phyloP scores from a whole-genome alignment of 768 basidiomycete genomes.

The Russula abietina region DNA sequence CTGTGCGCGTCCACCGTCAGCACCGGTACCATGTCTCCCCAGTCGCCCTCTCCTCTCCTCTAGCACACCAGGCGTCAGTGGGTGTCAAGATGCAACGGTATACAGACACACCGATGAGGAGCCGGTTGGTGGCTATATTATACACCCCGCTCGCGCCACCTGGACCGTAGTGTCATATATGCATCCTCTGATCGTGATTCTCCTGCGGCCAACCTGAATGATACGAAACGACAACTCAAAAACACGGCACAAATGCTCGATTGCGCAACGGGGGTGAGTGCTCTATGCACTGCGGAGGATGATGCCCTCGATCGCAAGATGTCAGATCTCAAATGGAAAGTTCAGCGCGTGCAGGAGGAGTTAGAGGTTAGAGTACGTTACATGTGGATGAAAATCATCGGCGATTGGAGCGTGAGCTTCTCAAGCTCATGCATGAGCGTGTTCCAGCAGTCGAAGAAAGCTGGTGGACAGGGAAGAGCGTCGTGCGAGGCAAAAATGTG shows the following conservation, averaged over 20 bases:
- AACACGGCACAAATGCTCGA: too few species aligned
- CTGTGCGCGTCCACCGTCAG: too few species aligned
- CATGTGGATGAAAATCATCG: conserved; percentile 82
- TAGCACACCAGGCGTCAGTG: too few species aligned
- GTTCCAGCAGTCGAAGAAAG: conserved; percentile 86
- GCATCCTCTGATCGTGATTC: conserved; percentile 59
- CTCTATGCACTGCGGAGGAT: conserved; percentile 78
- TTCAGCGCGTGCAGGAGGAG: conserved; percentile 87
- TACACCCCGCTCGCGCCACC: too few species aligned
- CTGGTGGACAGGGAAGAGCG: conserved; percentile 74
- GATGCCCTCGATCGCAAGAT: conserved; percentile 89
- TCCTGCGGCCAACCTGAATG: conserved; percentile 62
- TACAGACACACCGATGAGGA: too few species aligned
- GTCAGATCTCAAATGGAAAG: conserved; percentile 76
- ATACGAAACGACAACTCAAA: conserved; percentile 77
- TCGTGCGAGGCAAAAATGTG: conserved; percentile 70
- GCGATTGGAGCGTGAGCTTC: conserved; percentile 79
- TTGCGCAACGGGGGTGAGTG: too few species aligned
- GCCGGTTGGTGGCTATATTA: too few species aligned
- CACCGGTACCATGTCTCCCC: too few species aligned
- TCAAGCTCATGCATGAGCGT: conserved; percentile 81
- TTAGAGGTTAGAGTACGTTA: conserved; percentile 73
- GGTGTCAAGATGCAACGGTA: too few species aligned
- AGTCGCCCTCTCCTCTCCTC: too few species aligned
- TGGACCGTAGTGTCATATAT: too few species aligned